These are phyloP conservation scores for Hericium coralloides DNA, from an alignment of 768 basidiomycete species.

Conservation along the genomic window DNA sequence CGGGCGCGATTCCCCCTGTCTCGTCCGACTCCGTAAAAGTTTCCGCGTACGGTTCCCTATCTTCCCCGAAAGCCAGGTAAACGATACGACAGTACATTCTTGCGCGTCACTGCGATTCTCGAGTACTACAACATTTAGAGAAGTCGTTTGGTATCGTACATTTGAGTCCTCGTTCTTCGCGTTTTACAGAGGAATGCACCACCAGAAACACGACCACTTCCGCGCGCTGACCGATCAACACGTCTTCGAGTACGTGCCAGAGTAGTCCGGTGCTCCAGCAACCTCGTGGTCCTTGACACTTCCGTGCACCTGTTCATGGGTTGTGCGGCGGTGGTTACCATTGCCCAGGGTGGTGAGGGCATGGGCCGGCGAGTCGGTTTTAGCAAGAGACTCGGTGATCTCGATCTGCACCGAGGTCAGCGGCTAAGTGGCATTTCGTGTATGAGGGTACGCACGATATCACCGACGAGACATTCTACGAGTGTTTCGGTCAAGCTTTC, in stretches of 20 bases:
- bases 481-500: conserved; percentile 46
- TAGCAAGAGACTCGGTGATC: conserved; percentile 49
- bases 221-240: conserved; percentile 34
- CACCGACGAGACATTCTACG: conserved; percentile 45
- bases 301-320: conserved; percentile 34
- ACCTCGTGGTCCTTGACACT: conserved; percentile 28
- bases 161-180: too few species aligned
- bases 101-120: too few species aligned
- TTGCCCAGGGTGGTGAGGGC: conserved; percentile 37
- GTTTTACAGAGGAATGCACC: too few species aligned
- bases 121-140: too few species aligned
- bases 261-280: conserved; percentile 36
- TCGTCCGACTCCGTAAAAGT: too few species aligned
- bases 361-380: conserved; percentile 39
- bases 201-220: too few species aligned
- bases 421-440: neutral
- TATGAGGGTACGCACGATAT: conserved; percentile 42
- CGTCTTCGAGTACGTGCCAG: conserved; percentile 60
- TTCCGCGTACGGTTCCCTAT: too few species aligned
- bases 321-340: conserved; percentile 18
- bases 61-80: too few species aligned
- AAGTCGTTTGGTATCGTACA: too few species aligned
- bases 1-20: too few species aligned
- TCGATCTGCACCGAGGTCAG: conserved; percentile 35
- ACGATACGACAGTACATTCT: too few species aligned